These are phyloP conservation scores for Hortaea sp. DNA, from an alignment of 2,329 filamentous ascomycete species.

Conservation along the genomic window DNA sequence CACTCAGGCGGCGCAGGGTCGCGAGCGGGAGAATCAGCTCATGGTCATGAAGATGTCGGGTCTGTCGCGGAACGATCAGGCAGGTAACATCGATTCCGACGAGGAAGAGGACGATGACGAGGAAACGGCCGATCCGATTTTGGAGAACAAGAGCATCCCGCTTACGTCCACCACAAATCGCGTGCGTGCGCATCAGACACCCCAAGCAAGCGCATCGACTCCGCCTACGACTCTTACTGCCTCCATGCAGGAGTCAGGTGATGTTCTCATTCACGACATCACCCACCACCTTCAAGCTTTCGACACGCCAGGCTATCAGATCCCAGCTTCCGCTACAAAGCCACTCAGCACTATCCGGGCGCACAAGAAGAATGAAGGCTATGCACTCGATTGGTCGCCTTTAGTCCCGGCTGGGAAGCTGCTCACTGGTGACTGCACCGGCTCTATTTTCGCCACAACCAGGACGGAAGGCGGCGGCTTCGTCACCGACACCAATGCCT, in stretches of 20 bases:
- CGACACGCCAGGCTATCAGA: constrained; percentile 72
- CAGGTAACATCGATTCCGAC: constrained; percentile 55
- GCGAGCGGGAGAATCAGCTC: constrained; percentile 78
- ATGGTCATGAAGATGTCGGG: constrained; percentile 96
- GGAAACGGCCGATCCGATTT: constrained; percentile 68
- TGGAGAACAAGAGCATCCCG: constrained; percentile 85
- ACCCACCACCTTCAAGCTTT: constrained; percentile 82
- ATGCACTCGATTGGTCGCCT: constrained; percentile 94
- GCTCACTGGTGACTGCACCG: constrained; percentile 82
- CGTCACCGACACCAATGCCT: constrained; percentile 74
- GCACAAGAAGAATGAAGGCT: constrained; percentile 80
- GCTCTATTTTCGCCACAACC: constrained; percentile 79
- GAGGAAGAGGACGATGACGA: constrained; percentile 67
- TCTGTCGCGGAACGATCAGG: constrained; percentile 73
- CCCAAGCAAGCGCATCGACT: constrained; percentile 57
- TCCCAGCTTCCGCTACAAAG: constrained; percentile 72
- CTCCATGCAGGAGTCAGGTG: constrained; percentile 80
- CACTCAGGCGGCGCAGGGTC: constrained; percentile 72
- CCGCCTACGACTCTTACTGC: constrained; percentile 78
- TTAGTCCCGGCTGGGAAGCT: constrained; percentile 71
- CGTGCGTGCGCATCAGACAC: constrained; percentile 75
- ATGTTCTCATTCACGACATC: constrained; percentile 89
- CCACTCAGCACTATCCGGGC: constrained; percentile 78
- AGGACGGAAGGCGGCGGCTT: constrained; percentile 80
- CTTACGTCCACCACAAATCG: constrained; percentile 84